Base-by-base conservation (phyloP, 2,329 filamentous ascomycete species). In the Aspergillus eucalypticola region DNA sequence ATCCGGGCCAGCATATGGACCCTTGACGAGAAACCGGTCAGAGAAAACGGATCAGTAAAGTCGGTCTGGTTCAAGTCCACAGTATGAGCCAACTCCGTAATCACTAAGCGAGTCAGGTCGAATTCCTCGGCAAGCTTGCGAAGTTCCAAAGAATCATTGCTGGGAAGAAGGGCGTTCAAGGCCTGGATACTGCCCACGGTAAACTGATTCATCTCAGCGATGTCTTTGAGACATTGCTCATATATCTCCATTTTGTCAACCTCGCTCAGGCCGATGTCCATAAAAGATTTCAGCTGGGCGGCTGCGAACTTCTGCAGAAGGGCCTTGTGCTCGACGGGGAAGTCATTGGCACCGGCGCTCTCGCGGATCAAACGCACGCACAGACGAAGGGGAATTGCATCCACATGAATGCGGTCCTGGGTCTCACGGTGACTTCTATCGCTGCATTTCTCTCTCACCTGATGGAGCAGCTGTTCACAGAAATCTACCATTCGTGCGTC, bases 151-250 rank as follows among this genome's bases (percentile, higher is more conserved):
- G 68, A 67, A 39, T 83, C 69, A 39, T 82, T 75, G 25, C 67
- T 65, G 15, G 74, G 69, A 8, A 81, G 67, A 39, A 80, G 71
- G 38, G 78, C 69, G 72, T 79, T 75, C 50, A 92, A 78, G 15
- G 87, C 88, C 69, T 87, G 89, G 19, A 93, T 82, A 66, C 90
- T 95, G 1, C 91, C 91, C 6, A 90, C 83, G 0, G 88, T 86
- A 13, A 86, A 89, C 8, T 78, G 64, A 1, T 87, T 88, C 71
- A 83, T 87, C 21, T 82, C 77, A 2, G 83, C 80, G 49, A 96
- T 88, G 67, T 94, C 89, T 49, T 82, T 67, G 51, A 92, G 82
- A 71, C 91, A 95, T 56, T 83, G 82, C 50, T 81, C 73, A 64
- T 89, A 90, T 15, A 95, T 85, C 19, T 82, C 78, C 59, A 82